Base-by-base conservation (phyloP, 306 rosid genomes). In the Hippophae gyantsensis region DNA sequence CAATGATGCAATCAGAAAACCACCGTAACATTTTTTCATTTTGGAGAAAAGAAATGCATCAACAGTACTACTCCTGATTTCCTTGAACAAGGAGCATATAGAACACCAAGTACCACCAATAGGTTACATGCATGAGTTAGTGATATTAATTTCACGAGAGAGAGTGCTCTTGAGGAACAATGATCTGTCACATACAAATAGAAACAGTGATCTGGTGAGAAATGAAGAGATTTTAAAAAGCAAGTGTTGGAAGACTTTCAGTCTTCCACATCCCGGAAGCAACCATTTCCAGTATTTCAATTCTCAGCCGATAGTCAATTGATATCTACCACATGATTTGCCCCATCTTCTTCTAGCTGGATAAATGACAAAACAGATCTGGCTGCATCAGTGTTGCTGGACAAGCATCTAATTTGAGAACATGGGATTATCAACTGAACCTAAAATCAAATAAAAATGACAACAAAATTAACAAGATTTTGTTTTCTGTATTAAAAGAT, bases 21-120 rank as follows among this genome's bases (percentile, higher is more conserved):
- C 80, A 14, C 97, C 88, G 57, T 78, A 86, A 68, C 76, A 86
- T 84, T 70, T 93, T 80, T 93, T 89, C 99, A 93, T 93, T 73
- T 76, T 84, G 68, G 38, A 68, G 43, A 63, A 74, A 60, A 25
- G 66, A 52, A 60, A 46, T 70, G 56, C 65, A 62, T 54, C 72
- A 72, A 76, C 48, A 57, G 56, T 52, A 69, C 73, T 55, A 60
- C 58, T 25, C 62, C 73, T 25, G 59, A 67, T 67, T 8, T 71
- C 74, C 79, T 67, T 38, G 40, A 56, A 66, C 53, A 70, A 46
- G 43, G 53, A 66, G 65, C 74, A 68, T 12, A 54, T 45, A 72
- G 56, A 76, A 52, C 54, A 51, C 68, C 65, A 63, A 61, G 43
- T 32, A 70, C 48, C 63, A 53, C 51, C 26, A 44, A 32, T 57